Evolutionary conservation across 768 basidiomycete species (phyloP), one percentile per base, ranked within the genome.

Genomic region (Cystofilobasidium capitatum): DNA sequence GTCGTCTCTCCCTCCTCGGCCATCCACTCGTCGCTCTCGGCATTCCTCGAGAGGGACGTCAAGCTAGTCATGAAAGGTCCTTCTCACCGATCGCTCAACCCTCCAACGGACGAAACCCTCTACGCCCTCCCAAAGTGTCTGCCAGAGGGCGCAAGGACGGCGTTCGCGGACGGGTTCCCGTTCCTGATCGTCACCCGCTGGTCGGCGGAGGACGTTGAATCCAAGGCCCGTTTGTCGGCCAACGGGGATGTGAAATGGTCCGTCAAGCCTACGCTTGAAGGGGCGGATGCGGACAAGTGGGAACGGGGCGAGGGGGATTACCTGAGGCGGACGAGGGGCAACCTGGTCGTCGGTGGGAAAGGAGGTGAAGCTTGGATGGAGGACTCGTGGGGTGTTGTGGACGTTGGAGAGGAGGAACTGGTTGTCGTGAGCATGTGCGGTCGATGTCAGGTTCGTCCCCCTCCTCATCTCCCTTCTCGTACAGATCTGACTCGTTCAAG

Each of bases 91-190:
- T 31, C 55, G 29, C 57, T 65, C 36, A 39, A 17, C 39, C 14
- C 55, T 36, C 54, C 63, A 2, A 16, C 63, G 14, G 65, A 59
- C 13, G 51, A 49, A 47, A 22, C 39, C 26, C 26, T 31, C 24
- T 62, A 55, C 60, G 44, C 59, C 13, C 39, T 65, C 31, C 55
- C 64, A 12, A 22, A 29, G n/a, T 8, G 37, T 6, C 55, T 65
- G 0, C 64, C 64, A 22, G 22, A 16, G 3, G 37, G 36, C 39
- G 49, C 66, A 13, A 59, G 58, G 29, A 55, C 51, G 12, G 58
- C 66, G 29, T 67, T 67, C 42, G 58, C 66, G 7, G 66, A 67
- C 49, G 66, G 66, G 3, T 67, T 55, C 58, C 66, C 66, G 1
- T 62, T 67, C 42, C 60, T 67, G 7, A 10, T 67, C 40, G 66